Conservation (phyloP, 768 basidiomycete genomes). For the Russula sp. region DNA sequence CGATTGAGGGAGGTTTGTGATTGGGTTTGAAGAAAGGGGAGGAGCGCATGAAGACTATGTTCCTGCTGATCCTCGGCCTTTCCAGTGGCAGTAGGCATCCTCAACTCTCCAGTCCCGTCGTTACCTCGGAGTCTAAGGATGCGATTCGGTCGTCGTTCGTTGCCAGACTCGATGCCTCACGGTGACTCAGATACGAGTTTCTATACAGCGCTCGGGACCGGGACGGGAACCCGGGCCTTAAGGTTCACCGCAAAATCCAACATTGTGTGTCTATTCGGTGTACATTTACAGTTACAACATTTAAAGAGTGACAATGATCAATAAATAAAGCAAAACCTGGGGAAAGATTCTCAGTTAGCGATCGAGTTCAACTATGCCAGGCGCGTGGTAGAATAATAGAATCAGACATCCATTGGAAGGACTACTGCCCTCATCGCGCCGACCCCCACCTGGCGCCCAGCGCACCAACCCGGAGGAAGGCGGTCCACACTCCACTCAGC, state of each 20-base stretch:
- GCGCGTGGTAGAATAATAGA: constrained; percentile 30
- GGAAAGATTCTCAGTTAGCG: neutral
- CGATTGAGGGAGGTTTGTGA: constrained; percentile 70
- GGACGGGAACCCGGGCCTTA: no score
- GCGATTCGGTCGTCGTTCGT: neutral
- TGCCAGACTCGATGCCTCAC: neutral
- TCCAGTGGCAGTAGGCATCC: constrained; percentile 13
- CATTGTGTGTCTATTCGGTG: no score
- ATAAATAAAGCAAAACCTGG: neutral
- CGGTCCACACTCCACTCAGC: constrained; percentile 57
- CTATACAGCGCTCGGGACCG: neutral
- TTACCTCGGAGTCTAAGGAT: constrained; percentile 1
- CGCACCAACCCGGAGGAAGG: constrained; percentile 44
- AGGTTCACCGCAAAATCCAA: no score
- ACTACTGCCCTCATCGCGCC: constrained; percentile 55
- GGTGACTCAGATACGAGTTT: neutral
- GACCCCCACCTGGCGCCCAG: constrained; percentile 69
- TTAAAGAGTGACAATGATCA: no score
- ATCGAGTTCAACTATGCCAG: neutral
- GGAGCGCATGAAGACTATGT: constrained; percentile 44
- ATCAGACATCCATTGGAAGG: constrained; percentile 93
- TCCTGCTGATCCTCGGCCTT: constrained; percentile 10
- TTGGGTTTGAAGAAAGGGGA: constrained; percentile 76
- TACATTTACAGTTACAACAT: no score
- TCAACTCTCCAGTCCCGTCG: neutral